Conservation (phyloP, 1,284 basidiomycete genomes). For the Apiotrichum veenhuisii region DNA sequence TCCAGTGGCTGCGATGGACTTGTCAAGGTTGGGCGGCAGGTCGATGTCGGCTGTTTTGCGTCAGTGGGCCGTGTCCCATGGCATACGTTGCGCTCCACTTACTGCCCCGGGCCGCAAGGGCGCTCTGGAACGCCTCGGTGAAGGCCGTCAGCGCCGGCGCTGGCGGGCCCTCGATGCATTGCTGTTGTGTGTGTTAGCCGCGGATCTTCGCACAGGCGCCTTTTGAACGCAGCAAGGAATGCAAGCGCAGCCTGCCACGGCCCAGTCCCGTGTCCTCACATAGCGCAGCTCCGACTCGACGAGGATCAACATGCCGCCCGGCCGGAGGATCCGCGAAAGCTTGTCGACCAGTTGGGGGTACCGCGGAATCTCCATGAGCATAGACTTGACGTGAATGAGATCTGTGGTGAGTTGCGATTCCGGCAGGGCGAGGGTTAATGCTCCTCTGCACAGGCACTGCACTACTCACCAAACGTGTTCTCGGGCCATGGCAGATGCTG, state of each 20-base stretch:
- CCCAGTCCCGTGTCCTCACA: no score
- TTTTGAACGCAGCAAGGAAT: no score
- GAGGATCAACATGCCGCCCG: constrained; percentile 40
- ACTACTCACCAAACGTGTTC: constrained; percentile 30
- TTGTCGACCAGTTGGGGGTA: constrained; percentile 36
- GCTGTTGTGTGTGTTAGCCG: constrained; percentile 6
- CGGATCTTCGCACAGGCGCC: no score
- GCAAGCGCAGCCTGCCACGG: no score
- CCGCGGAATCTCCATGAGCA: constrained; percentile 32
- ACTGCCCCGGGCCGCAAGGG: constrained; percentile 24
- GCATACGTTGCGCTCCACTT: constrained; percentile 1
- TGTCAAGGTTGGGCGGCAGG: constrained; percentile 20
- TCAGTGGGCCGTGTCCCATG: background rate
- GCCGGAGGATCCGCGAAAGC: constrained; percentile 34
- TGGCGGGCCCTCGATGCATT: constrained; percentile 8
- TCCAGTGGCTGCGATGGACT: constrained; percentile 22
- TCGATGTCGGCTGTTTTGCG: constrained; percentile 28
- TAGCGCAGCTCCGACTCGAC: constrained; percentile 38
- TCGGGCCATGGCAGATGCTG: constrained; percentile 28
- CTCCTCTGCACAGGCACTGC: no score
- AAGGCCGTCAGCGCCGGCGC: constrained; percentile 14
- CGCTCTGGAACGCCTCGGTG: constrained; percentile 28
- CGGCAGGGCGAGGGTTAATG: no score
- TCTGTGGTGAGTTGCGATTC: constrained; percentile 28
- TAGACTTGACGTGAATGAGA: constrained; percentile 43